Percentiles rank a stretch among this genome's conserved stretches.
These are phyloP conservation scores for Cinnamomum micranthum DNA, from an alignment of 164 flowering plant species.

Conservation along the genomic window DNA sequence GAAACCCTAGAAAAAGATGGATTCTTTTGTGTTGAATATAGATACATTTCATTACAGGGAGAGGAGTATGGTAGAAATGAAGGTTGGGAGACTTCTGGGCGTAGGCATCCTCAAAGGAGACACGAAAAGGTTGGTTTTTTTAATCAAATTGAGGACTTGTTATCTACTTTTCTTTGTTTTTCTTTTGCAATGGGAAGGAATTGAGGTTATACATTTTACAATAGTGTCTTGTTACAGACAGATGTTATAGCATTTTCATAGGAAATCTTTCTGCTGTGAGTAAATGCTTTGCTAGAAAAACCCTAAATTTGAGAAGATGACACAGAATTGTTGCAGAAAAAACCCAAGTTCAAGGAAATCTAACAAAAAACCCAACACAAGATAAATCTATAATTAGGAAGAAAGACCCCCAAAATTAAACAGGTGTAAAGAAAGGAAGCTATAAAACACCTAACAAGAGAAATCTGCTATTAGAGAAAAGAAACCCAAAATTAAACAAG, in stretches of 20 bases:
- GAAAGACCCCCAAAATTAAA: too few relatives aligned
- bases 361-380: too few relatives aligned
- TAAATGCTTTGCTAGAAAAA: background rate
- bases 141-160: background rate
- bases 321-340: too few relatives aligned
- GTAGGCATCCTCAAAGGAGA: slow-evolving; percentile 36
- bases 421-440: too few relatives aligned
- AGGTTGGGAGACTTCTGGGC: slow-evolving; percentile 72
- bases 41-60: background rate
- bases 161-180: background rate
- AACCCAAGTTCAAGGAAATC: too few relatives aligned
- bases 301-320: too few relatives aligned
- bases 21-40: background rate
- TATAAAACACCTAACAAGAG: background rate
- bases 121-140: slow-evolving; percentile 45
- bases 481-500: too few relatives aligned
- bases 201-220: too few relatives aligned
- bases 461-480: too few relatives aligned
- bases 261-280: background rate
- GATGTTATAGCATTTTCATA: background rate
- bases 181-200: background rate
- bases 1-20: background rate
- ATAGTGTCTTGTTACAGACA: background rate
- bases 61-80: background rate
- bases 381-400: too few relatives aligned